Evolutionary conservation across 192 early-diverging fungal species (phyloP).

Genomic region (Entomortierella chlamydospora): DNA sequence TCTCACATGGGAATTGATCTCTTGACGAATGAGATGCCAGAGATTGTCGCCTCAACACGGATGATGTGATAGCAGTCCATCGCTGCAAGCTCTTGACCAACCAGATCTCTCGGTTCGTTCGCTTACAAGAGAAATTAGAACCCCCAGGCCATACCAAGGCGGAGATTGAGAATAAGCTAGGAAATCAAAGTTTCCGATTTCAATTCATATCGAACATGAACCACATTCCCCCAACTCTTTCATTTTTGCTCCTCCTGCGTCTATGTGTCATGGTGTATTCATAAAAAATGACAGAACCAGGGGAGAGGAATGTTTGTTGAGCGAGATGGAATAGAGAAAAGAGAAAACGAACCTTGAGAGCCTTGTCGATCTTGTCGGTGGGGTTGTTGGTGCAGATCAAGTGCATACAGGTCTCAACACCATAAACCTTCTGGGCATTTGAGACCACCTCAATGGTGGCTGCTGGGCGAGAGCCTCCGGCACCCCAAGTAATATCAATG

Average conservation of each 20-base stretch:
- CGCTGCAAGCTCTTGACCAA: not conserved
- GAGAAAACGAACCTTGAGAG: conserved; percentile 68
- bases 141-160: not conserved
- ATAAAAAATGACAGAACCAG: not conserved
- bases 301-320: not conserved
- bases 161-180: not conserved
- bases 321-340: not conserved
- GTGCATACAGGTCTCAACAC: conserved; percentile 97
- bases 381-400: conserved; percentile 99
- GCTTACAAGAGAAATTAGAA: not conserved
- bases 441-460: conserved; percentile 89
- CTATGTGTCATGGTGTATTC: too few species aligned
- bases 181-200: not conserved
- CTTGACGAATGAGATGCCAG: conserved; percentile 12
- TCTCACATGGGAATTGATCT: conserved; percentile 27
- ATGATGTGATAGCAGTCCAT: conserved; percentile 3
- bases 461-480: conserved; percentile 90
- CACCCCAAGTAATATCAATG: conserved; percentile 91
- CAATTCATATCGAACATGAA: too few species aligned
- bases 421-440: conserved; percentile 92
- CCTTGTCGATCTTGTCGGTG: conserved; percentile 85
- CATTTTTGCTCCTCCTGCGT: too few species aligned
- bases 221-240: too few species aligned
- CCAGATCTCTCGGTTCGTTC: not conserved
- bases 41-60: conserved; percentile 1